Conservation (phyloP, 192 early-diverging fungal species). For the Backusella circina region DNA sequence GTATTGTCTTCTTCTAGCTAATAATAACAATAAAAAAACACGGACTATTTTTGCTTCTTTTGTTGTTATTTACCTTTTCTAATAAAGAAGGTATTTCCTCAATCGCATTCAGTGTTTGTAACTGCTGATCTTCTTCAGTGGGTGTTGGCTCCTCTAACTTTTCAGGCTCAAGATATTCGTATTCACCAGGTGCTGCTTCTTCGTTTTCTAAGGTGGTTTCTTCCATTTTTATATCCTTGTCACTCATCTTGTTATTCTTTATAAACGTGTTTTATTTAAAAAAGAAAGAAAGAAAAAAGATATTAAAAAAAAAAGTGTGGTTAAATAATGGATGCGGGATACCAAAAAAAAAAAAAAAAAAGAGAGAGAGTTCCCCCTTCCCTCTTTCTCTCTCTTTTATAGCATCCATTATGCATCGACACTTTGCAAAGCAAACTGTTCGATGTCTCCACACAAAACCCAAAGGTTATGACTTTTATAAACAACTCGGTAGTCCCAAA, state of each 20-base stretch:
- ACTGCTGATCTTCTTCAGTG: background rate
- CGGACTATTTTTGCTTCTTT: background rate
- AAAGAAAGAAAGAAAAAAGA: background rate
- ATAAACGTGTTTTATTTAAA: background rate
- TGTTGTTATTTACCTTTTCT: background rate
- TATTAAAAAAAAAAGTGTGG: background rate
- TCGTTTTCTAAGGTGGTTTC: background rate
- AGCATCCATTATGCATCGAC: background rate
- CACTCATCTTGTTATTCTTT: background rate
- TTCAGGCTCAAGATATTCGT: background rate
- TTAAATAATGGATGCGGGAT: background rate
- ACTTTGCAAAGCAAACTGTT: background rate
- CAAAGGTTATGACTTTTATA: constrained; percentile 78
- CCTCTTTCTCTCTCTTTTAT: background rate
- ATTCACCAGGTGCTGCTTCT: background rate
- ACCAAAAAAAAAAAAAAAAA: background rate
- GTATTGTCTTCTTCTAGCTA: constrained; percentile 13
- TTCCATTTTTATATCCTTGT: background rate
- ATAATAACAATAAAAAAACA: background rate
- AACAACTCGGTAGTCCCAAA: constrained; percentile 67
- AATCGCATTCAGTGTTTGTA: background rate
- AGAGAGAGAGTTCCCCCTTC: background rate
- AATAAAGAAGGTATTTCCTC: background rate
- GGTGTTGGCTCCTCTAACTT: background rate
- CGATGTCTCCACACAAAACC: constrained; percentile 42